Conservation (phyloP, 176 grass and related monocot genomes). For the Olyra latifolia region DNA sequence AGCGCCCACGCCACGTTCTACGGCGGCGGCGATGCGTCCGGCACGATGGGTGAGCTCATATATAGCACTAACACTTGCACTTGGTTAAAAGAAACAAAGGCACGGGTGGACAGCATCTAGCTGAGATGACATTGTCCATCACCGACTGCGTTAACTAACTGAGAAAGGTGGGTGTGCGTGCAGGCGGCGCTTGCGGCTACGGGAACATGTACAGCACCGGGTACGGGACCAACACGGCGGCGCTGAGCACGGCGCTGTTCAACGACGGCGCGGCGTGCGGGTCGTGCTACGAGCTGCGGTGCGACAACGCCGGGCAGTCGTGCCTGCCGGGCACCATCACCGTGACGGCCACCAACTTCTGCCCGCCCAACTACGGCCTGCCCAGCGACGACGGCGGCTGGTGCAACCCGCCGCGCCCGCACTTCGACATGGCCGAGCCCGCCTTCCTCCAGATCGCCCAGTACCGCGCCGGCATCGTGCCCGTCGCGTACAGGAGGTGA, state of each 20-base stretch:
- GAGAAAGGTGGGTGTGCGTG: neutral
- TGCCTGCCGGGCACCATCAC: conserved; percentile 67
- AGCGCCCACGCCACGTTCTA: conserved; percentile 89
- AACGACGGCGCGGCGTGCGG: conserved; percentile 72
- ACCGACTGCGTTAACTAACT: too few species aligned
- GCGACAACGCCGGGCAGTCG: conserved; percentile 44
- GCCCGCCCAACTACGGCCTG: conserved; percentile 66
- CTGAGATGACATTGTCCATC: too few species aligned
- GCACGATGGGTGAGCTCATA: conserved; percentile 67
- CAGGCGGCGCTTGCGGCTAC: conserved; percentile 68
- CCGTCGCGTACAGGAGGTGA: conserved; percentile 78
- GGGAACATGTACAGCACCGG: conserved; percentile 59
- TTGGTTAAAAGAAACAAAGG: too few species aligned
- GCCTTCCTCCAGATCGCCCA: conserved; percentile 88
- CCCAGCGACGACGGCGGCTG: conserved; percentile 85
- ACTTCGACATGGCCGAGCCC: conserved; percentile 90
- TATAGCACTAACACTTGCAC: too few species aligned
- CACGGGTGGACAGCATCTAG: too few species aligned
- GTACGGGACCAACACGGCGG: conserved; percentile 79
- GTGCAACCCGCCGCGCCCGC: conserved; percentile 90
- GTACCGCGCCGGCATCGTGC: conserved; percentile 91
- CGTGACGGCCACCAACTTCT: conserved; percentile 59
- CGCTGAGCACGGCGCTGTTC: conserved; percentile 91
- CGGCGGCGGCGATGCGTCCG: conserved; percentile 75
- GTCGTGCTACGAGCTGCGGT: conserved; percentile 72